Conservation (phyloP, 2,329 filamentous ascomycete species). For the Monilinia polystroma region DNA sequence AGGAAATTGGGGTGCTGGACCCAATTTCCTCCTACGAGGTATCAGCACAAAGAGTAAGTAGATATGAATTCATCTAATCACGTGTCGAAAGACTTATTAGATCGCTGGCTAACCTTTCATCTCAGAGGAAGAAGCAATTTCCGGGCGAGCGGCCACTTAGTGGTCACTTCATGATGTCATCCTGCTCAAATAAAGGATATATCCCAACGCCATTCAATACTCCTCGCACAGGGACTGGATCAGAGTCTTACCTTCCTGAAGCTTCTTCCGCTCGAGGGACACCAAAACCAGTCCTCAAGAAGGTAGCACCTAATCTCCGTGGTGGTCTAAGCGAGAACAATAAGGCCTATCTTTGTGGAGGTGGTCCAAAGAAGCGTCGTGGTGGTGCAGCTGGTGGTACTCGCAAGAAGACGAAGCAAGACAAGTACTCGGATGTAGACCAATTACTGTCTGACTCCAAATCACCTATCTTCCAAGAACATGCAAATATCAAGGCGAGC, state of each 20-base stretch:
- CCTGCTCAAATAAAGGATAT: slow-evolving; percentile 9
- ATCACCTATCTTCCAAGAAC: slow-evolving; percentile 23
- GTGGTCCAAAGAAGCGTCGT: slow-evolving; percentile 17
- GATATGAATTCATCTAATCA: neutral
- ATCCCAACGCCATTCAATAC: slow-evolving; percentile 20
- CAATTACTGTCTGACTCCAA: slow-evolving; percentile 16
- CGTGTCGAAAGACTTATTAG: neutral
- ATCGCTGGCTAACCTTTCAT: neutral
- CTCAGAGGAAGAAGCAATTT: neutral
- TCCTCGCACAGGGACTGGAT: neutral
- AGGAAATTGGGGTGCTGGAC: slow-evolving; percentile 1
- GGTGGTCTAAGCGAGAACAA: neutral
- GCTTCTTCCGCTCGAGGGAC: neutral
- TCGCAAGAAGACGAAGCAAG: slow-evolving; percentile 20
- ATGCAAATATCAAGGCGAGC: slow-evolving; percentile 24
- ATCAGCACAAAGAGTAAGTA: slow-evolving; percentile 1
- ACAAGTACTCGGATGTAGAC: slow-evolving; percentile 18
- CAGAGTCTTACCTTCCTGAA: neutral
- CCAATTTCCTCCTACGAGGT: neutral
- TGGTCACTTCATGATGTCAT: slow-evolving; percentile 16
- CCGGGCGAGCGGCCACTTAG: neutral
- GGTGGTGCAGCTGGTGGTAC: neutral
- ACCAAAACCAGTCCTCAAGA: neutral
- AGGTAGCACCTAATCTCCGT: neutral
- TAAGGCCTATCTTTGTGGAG: slow-evolving; percentile 8